These are phyloP conservation scores for Amanita polypyramis DNA, from an alignment of 768 basidiomycete species.

Conservation along the genomic window DNA sequence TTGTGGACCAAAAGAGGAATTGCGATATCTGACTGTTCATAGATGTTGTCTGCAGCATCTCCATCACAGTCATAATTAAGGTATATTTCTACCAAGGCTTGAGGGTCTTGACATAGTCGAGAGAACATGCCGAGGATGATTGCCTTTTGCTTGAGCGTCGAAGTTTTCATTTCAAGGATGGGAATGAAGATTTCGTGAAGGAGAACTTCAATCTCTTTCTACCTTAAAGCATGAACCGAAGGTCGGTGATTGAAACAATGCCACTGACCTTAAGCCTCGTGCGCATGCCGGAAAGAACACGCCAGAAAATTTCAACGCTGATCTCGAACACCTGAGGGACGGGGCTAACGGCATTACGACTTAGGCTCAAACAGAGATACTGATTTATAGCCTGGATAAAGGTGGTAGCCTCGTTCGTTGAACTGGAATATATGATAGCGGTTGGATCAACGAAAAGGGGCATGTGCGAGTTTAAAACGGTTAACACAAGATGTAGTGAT, in stretches of 20 bases:
- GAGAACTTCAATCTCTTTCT: constrained; percentile 99
- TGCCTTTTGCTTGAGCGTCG: constrained; percentile 91
- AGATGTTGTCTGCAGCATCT: constrained; percentile 91
- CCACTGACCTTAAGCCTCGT: constrained; percentile 82
- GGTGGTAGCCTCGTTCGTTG: constrained; percentile 76
- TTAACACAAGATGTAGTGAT: constrained; percentile 88
- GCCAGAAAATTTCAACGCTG: constrained; percentile 98
- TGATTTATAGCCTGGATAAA: constrained; percentile 94
- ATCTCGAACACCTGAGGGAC: constrained; percentile 97
- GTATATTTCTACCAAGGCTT: constrained; percentile 95
- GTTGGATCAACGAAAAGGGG: constrained; percentile 78
- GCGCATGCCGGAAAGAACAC: constrained; percentile 86
- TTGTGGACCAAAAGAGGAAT: neutral
- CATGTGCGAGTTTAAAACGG: constrained; percentile 88
- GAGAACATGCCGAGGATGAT: constrained; percentile 84
- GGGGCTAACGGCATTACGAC: constrained; percentile 90
- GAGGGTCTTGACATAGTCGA: constrained; percentile 89
- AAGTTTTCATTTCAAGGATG: constrained; percentile 95
- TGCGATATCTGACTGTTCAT: constrained; percentile 64
- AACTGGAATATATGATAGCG: constrained; percentile 87
- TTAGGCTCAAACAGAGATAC: constrained; percentile 87
- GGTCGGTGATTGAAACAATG: constrained; percentile 7
- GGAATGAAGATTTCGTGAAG: constrained; percentile 98
- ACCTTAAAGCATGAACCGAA: constrained; percentile 8
- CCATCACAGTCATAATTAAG: constrained; percentile 99